These are phyloP conservation scores for Phialophora expanda DNA, from an alignment of 2,329 filamentous ascomycete species.

Conservation along the genomic window DNA sequence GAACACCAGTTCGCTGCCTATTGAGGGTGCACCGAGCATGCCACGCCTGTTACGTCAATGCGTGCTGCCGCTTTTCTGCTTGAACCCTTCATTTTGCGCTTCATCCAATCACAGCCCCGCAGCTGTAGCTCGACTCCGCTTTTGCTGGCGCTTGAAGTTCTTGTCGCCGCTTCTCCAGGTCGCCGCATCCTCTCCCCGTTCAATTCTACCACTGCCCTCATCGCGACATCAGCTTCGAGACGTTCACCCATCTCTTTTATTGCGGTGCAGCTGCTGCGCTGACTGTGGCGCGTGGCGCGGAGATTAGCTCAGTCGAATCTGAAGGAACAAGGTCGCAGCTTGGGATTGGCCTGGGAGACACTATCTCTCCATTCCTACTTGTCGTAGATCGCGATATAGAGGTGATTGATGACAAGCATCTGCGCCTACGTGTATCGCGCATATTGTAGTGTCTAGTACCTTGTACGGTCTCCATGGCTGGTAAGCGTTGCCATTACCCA, in stretches of 20 bases:
- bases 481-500: slow-evolving; percentile 59
- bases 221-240: neutral
- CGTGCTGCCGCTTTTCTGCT: slow-evolving; percentile 4
- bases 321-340: slow-evolving; percentile 9
- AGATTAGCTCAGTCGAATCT: slow-evolving; percentile 24
- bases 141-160: slow-evolving; percentile 4
- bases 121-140: neutral
- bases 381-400: slow-evolving; percentile 38
- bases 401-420: slow-evolving; percentile 35
- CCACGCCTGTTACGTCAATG: slow-evolving; percentile 1
- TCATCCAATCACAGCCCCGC: neutral
- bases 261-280: neutral
- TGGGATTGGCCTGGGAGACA: slow-evolving; percentile 31
- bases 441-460: slow-evolving; percentile 28
- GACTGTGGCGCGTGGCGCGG: slow-evolving; percentile 13
- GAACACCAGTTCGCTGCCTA: neutral
- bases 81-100: neutral
- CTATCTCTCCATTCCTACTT: slow-evolving; percentile 19
- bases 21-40: neutral
- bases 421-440: slow-evolving; percentile 27
- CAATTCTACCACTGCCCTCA: slow-evolving; percentile 1
- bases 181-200: slow-evolving; percentile 3
- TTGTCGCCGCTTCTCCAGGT: slow-evolving; percentile 3
- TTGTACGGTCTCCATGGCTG: slow-evolving; percentile 56
- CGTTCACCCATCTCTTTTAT: slow-evolving; percentile 2